Evolutionary conservation across 768 basidiomycete species (phyloP).

Genomic region (Xerocomellus intermedius): DNA sequence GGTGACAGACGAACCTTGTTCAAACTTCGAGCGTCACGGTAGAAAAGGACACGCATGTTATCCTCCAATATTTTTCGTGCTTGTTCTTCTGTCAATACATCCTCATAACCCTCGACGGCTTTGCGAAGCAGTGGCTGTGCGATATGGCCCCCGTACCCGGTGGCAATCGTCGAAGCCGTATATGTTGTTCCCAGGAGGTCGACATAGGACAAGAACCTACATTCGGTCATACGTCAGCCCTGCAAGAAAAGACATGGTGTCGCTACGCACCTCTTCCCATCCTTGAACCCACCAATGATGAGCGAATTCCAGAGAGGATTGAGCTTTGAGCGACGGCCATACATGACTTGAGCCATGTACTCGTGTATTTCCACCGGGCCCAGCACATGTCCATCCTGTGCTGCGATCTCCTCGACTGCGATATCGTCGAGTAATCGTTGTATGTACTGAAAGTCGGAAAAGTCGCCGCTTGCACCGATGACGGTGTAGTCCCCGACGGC

Average conservation of each 20-base stretch:
- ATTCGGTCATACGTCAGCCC: neutral
- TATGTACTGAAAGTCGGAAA: slow-evolving; percentile 96
- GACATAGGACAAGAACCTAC: slow-evolving; percentile 89
- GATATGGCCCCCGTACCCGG: slow-evolving; percentile 91
- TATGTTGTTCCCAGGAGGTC: slow-evolving; percentile 98
- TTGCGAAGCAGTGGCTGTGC: slow-evolving; percentile 91
- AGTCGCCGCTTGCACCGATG: slow-evolving; percentile 92
- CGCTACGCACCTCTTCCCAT: slow-evolving; percentile 67
- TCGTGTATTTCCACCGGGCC: slow-evolving; percentile 91
- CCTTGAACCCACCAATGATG: slow-evolving; percentile 87
- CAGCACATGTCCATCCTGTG: slow-evolving; percentile 80
- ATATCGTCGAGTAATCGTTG: slow-evolving; percentile 77
- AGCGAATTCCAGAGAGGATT: slow-evolving; percentile 95
- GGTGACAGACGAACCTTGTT: slow-evolving; percentile 69
- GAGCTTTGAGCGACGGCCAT: slow-evolving; percentile 81
- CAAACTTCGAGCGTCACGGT: slow-evolving; percentile 92
- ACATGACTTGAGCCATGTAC: slow-evolving; percentile 89
- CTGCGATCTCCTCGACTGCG: slow-evolving; percentile 73
- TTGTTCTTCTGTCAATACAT: slow-evolving; percentile 72
- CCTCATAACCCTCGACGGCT: slow-evolving; percentile 82
- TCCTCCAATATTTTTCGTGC: slow-evolving; percentile 77
- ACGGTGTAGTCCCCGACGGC: slow-evolving; percentile 81
- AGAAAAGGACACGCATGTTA: slow-evolving; percentile 91
- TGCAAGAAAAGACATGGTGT: neutral
- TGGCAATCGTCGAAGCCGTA: slow-evolving; percentile 87